Percentiles rank a stretch among this genome's conserved stretches.
Conservation (phyloP, 495 filamentous ascomycete genomes). For the Xylaria grammica region DNA sequence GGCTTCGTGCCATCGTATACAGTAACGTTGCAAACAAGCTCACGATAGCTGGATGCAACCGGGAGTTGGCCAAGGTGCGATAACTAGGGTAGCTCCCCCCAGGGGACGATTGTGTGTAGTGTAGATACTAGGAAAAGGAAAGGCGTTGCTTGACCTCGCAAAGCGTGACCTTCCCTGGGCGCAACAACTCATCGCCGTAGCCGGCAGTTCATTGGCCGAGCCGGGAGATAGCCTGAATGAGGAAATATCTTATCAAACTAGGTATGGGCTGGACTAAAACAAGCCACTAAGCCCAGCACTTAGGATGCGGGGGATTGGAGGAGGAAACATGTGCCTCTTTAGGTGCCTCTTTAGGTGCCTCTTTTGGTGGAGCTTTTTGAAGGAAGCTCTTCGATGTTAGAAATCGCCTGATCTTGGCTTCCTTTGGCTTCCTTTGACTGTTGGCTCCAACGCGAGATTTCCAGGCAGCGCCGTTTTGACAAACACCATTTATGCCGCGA, state of each 20-base stretch:
- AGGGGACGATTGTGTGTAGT: too few relatives aligned
- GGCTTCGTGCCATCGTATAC: constrained; percentile 4
- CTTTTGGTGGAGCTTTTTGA: constrained; percentile 1
- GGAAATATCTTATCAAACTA: constrained; percentile 23
- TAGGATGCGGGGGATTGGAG: constrained; percentile 17
- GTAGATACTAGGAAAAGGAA: not conserved
- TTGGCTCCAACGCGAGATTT: not conserved
- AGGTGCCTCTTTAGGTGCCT: not conserved
- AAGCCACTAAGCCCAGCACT: constrained; percentile 13
- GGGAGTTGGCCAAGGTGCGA: not conserved
- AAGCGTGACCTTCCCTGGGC: constrained; percentile 16
- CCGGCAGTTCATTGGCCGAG: constrained; percentile 11
- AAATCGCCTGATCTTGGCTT: constrained; percentile 9
- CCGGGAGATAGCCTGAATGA: constrained; percentile 12
- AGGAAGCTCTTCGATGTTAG: not conserved
- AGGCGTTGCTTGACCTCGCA: constrained; percentile 1
- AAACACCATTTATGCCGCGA: not conserved
- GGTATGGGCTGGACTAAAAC: constrained; percentile 14
- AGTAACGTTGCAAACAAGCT: constrained; percentile 23
- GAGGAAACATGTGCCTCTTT: not conserved
- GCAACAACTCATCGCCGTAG: constrained; percentile 13
- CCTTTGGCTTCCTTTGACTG: not conserved
- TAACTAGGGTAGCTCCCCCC: not conserved
- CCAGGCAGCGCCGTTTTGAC: not conserved
- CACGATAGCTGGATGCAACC: constrained; percentile 19